These are phyloP conservation scores for Adiantum capillusveneris DNA, from an alignment of 75 land plant species.

Conservation along the genomic window DNA sequence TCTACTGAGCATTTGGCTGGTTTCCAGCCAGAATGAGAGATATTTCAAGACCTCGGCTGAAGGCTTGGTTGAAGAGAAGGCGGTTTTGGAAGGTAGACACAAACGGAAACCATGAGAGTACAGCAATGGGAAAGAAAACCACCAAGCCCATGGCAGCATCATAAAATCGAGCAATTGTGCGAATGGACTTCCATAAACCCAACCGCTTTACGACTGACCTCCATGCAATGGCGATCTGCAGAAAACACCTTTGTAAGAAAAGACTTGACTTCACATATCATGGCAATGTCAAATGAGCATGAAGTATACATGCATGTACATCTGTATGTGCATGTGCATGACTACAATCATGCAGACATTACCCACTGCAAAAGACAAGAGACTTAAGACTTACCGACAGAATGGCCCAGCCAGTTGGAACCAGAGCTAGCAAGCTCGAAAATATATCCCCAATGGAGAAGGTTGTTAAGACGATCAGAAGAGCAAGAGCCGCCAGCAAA, in stretches of 20 bases:
- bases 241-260: background rate
- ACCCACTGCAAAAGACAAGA: too few species aligned
- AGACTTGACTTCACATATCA: background rate
- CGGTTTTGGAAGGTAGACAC: constrained; percentile 93
- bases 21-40: constrained; percentile 95
- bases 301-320: too few species aligned
- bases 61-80: constrained; percentile 90
- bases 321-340: too few species aligned
- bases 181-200: constrained; percentile 77
- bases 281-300: background rate
- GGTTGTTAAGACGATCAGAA: constrained; percentile 39
- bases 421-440: constrained; percentile 66
- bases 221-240: constrained; percentile 82
- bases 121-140: constrained; percentile 80
- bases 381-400: constrained; percentile 52
- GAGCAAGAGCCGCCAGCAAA: constrained; percentile 48
- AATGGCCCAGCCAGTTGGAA: constrained; percentile 96
- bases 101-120: constrained; percentile 93
- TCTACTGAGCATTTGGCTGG: constrained; percentile 41
- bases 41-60: constrained; percentile 93
- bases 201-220: constrained; percentile 60
- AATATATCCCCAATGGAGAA: constrained; percentile 66
- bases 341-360: too few species aligned
- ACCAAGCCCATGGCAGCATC: constrained; percentile 95
- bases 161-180: constrained; percentile 73